Evolutionary conservation across 805 yeast genomes (phyloP).

Genomic region (Torulaspora indica): DNA sequence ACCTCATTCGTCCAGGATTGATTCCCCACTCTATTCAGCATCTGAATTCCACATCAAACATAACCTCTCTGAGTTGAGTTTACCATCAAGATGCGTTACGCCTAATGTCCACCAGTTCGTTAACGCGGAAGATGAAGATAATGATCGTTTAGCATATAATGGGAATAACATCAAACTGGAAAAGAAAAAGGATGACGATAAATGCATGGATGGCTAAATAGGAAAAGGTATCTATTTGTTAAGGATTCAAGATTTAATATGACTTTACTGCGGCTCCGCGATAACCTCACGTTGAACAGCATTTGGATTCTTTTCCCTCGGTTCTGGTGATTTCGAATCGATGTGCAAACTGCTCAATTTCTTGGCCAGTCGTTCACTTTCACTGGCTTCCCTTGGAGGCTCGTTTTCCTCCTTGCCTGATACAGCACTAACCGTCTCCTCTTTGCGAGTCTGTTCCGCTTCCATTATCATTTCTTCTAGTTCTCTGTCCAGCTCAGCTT

Average conservation of each 20-base stretch:
- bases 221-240: not conserved
- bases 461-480: slow-evolving; percentile 37
- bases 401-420: not conserved
- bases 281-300: not conserved
- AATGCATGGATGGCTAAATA: not conserved
- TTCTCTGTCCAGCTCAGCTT: slow-evolving; percentile 40
- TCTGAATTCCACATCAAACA: slow-evolving; percentile 15
- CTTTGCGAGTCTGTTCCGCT: slow-evolving; percentile 18
- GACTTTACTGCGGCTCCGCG: not conserved
- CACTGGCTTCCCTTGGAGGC: slow-evolving; percentile 7
- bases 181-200: slow-evolving; percentile 39
- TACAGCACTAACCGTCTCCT: not conserved
- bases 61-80: slow-evolving; percentile 25
- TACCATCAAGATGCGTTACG: slow-evolving; percentile 32
- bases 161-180: slow-evolving; percentile 53
- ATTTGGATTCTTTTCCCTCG: slow-evolving; percentile 7
- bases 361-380: slow-evolving; percentile 21
- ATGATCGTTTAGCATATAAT: slow-evolving; percentile 48
- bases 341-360: slow-evolving; percentile 27
- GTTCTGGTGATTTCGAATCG: slow-evolving; percentile 1
- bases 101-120: slow-evolving; percentile 33
- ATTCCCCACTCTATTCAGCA: slow-evolving; percentile 17
- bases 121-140: slow-evolving; percentile 28
- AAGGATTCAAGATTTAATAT: not conserved
- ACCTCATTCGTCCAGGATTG: slow-evolving; percentile 18